A percentile compares a stretch with the other conserved stretches of the same genome.
phyloP scores from a whole-genome alignment of 805 yeast species.

The Wilhelminamyces savonicus region DNA sequence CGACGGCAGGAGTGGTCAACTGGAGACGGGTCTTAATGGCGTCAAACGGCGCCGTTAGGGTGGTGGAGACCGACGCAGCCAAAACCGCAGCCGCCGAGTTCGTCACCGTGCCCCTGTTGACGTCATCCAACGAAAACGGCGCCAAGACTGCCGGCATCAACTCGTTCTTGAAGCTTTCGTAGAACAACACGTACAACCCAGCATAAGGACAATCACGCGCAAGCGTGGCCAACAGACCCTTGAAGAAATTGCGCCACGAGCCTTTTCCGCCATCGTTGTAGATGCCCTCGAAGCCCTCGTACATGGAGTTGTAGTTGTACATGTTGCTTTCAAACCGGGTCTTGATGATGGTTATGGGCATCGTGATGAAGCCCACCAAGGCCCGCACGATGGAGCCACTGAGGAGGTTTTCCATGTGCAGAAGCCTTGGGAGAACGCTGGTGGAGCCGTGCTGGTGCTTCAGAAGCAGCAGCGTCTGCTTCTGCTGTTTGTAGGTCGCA shows the following conservation, averaged over 20 bases:
- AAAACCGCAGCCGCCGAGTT: constrained; percentile 71
- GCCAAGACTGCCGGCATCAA: constrained; percentile 35
- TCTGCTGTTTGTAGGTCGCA: constrained; percentile 21
- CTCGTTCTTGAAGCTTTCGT: constrained; percentile 65
- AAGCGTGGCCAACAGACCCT: constrained; percentile 83
- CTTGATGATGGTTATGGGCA: constrained; percentile 92
- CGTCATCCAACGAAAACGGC: constrained; percentile 5
- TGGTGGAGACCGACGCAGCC: constrained; percentile 77
- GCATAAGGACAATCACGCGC: constrained; percentile 95
- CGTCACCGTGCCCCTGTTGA: constrained; percentile 25
- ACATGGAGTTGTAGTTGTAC: constrained; percentile 61
- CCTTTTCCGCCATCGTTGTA: constrained; percentile 20
- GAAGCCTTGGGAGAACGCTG: constrained; percentile 62
- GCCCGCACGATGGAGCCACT: constrained; percentile 81
- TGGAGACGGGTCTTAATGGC: constrained; percentile 91
- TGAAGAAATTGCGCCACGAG: constrained; percentile 65
- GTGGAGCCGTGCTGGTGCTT: constrained; percentile 5
- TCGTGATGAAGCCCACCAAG: constrained; percentile 75
- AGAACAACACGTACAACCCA: constrained; percentile 81
- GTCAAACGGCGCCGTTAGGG: constrained; percentile 91
- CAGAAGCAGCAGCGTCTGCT: constrained; percentile 1
- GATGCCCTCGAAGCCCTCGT: constrained; percentile 54
- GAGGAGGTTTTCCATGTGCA: constrained; percentile 60
- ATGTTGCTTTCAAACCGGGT: constrained; percentile 82
- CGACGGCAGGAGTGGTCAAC: constrained; percentile 36